Base-by-base conservation (phyloP, 306 rosid genomes). In the Gastrolobium bilobum region DNA sequence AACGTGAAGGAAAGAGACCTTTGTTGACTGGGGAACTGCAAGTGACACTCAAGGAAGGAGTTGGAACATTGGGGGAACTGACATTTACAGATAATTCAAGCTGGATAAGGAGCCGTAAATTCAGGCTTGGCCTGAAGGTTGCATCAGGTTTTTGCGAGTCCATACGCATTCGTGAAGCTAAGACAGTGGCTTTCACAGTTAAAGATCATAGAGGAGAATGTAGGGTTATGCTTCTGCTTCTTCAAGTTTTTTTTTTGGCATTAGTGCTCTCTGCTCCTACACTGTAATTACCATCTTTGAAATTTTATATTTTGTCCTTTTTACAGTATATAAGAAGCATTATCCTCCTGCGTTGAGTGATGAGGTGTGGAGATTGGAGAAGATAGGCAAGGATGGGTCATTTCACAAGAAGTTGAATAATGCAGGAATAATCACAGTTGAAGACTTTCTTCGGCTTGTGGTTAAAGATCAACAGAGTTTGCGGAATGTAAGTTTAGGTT, bases 151-250 rank as follows among this genome's bases (percentile, higher is more conserved):
- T 84, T 87, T 82, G 84, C 51, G 99, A 91, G 73, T 93, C 96
- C 72, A 15, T 91, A 67, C 97, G 87, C 71, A 78, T 96, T 44
- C 97, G 97, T 40, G 98, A 96, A 87, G 99, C 99, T 65, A 96
- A 96, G 82, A 96, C 99, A 63, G 99, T 93, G 86, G 99, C 99
- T 81, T 93, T 96, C 86, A 93, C 93, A 13, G 99, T 96, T 76
- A 96, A 96, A 84, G 99, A 96, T 88, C 99, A 96, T 85, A 89
- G 99, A 88, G 99, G 99, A 81, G 99, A 96, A 96, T 68, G 99
- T 93, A 86, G 78, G 97, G 53, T 77, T 70, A 77, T 82, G 75
- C 69, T 62, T 63, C 61, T 65, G 54, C 60, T 62, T 75, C 60
- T 64, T 76, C 37, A n/a, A 40, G 43, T 63, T 83, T 77, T 70